A percentile compares a stretch with the other conserved stretches of the same genome.
Conservation (phyloP, 257 asterid genomes). For the Capsicum rhomboideum region DNA sequence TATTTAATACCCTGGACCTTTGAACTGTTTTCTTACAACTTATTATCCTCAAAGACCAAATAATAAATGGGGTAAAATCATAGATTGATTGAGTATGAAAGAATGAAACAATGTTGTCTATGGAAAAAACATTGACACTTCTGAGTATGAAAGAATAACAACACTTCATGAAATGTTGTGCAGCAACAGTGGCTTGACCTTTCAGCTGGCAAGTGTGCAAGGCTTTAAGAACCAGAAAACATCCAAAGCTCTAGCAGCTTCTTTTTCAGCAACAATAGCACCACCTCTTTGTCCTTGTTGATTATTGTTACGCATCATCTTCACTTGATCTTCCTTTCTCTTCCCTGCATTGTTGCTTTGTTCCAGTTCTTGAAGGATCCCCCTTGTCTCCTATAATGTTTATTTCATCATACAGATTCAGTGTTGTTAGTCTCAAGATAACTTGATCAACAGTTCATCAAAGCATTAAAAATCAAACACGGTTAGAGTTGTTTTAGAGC, state of each 20-base stretch:
- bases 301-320: constrained; percentile 17
- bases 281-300: constrained; percentile 16
- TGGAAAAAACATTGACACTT: not conserved
- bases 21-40: not conserved
- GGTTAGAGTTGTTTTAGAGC: not conserved
- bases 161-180: not conserved
- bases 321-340: constrained; percentile 12
- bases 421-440: not conserved
- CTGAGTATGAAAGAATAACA: constrained; percentile 35
- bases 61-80: not conserved
- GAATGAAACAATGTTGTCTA: not conserved
- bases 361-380: constrained; percentile 52
- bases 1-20: not conserved
- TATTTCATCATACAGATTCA: not conserved
- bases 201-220: constrained; percentile 63
- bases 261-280: constrained; percentile 35
- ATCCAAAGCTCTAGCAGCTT: constrained; percentile 69
- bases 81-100: not conserved
- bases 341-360: constrained; percentile 21
- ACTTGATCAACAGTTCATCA: not conserved
- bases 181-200: not conserved
- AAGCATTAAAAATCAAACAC: not conserved
- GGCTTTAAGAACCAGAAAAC: constrained; percentile 98
- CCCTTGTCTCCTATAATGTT: constrained; percentile 43
- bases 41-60: not conserved